phyloP scores from a whole-genome alignment of 306 rosid species.

The Cucurbita ficifolia region DNA sequence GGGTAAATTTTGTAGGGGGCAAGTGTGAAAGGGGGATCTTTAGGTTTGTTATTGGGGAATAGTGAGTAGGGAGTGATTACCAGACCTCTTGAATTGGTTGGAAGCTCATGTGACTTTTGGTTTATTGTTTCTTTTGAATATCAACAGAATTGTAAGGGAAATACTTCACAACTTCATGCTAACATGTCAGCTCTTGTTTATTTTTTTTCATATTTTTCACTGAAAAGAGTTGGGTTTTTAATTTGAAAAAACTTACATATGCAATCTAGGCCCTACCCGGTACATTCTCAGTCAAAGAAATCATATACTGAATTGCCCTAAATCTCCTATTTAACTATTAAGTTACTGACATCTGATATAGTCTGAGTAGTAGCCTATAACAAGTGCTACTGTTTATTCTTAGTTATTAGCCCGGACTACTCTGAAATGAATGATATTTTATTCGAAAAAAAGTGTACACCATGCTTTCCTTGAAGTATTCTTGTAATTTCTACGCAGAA shows the following conservation, averaged over 20 bases:
- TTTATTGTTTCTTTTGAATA: not conserved
- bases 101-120: not conserved
- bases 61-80: not conserved
- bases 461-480: not conserved
- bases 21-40: not conserved
- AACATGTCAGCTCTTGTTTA: not conserved
- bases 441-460: not conserved
- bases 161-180: not conserved
- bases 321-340: not conserved
- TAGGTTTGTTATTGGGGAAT: not conserved
- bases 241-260: not conserved
- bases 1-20: not conserved
- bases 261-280: not conserved
- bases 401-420: not conserved
- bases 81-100: not conserved
- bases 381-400: not conserved
- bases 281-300: not conserved
- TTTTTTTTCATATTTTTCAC: not conserved
- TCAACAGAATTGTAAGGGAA: not conserved
- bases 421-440: not conserved
- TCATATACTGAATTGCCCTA: not conserved
- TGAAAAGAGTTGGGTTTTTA: not conserved
- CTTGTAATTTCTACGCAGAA: conserved; percentile 42
- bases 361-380: not conserved
- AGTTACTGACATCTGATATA: not conserved